Evolutionary conservation across 2,329 filamentous ascomycete species (phyloP).

Genomic region (Fusarium pseudograminearum): DNA sequence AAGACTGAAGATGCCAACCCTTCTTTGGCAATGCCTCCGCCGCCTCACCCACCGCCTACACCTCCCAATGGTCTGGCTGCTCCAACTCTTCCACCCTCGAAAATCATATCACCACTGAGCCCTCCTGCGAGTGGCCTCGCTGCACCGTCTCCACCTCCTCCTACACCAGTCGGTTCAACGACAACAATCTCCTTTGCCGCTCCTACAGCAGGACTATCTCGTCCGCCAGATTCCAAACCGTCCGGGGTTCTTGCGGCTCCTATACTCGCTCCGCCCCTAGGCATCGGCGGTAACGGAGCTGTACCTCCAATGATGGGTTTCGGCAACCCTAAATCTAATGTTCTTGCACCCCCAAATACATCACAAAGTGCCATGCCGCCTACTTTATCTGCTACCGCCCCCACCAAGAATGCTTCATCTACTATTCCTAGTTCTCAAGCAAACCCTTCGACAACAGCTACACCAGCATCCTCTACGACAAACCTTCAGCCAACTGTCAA

Average conservation of each 20-base stretch:
- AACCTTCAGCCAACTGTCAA: slow-evolving; percentile 24
- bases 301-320: slow-evolving; percentile 47
- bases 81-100: slow-evolving; percentile 29
- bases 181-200: slow-evolving; percentile 29
- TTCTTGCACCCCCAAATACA: slow-evolving; percentile 61
- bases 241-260: slow-evolving; percentile 55
- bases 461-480: slow-evolving; percentile 7
- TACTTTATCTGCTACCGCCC: slow-evolving; percentile 27
- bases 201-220: slow-evolving; percentile 42
- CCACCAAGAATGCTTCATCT: slow-evolving; percentile 34
- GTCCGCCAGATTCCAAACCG: slow-evolving; percentile 46
- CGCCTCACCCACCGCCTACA: slow-evolving; percentile 38
- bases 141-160: slow-evolving; percentile 34
- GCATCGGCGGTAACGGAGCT: slow-evolving; percentile 45
- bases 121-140: slow-evolving; percentile 37
- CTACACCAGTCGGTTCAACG: slow-evolving; percentile 7
- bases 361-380: slow-evolving; percentile 48
- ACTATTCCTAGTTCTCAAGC: slow-evolving; percentile 1
- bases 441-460: slow-evolving; percentile 8
- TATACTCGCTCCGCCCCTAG: slow-evolving; percentile 53
- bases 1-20: slow-evolving; percentile 28
- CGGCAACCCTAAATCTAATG: slow-evolving; percentile 55
- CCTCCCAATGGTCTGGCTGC: slow-evolving; percentile 37
- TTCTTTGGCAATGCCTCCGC: slow-evolving; percentile 41
- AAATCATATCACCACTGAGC: slow-evolving; percentile 28